A percentile compares a stretch with the other conserved stretches of the same genome.
These are phyloP conservation scores for Dryadomyces quercivorus DNA, from an alignment of 2,329 filamentous ascomycete species.

Conservation along the genomic window DNA sequence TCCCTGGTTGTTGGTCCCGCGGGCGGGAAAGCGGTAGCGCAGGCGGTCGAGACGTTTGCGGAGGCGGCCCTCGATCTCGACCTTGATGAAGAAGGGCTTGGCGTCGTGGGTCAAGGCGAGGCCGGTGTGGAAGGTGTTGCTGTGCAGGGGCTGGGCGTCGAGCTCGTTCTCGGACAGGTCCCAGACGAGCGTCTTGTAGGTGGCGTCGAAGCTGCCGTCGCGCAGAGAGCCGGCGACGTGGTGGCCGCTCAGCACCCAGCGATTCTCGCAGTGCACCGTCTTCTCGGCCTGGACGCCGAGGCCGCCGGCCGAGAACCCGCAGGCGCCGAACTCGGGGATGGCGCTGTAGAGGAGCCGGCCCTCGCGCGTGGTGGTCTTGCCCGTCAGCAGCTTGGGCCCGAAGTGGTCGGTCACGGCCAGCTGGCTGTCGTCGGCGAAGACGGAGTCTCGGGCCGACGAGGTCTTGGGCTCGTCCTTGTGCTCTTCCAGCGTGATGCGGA, in stretches of 20 bases:
- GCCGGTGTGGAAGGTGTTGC: conserved; percentile 7
- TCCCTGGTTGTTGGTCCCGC: not conserved
- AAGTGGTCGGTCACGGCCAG: not conserved
- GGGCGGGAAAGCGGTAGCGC: not conserved
- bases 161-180: conserved; percentile 10
- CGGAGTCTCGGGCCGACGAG: not conserved
- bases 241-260: not conserved
- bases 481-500: not conserved
- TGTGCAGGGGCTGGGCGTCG: not conserved
- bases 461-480: not conserved
- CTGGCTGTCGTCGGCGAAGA: not conserved
- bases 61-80: conserved; percentile 10
- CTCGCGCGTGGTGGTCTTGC: not conserved
- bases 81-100: conserved; percentile 9
- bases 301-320: not conserved
- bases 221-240: not conserved
- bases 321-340: not conserved
- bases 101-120: conserved; percentile 10
- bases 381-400: not conserved
- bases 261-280: not conserved
- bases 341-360: not conserved
- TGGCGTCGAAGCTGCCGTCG: not conserved
- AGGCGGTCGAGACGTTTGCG: not conserved
- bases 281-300: not conserved
- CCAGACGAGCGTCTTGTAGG: conserved; percentile 12